These are phyloP conservation scores for Penicillium glabrum DNA, from an alignment of 2,329 filamentous ascomycete genomes.

Conservation along the genomic window DNA sequence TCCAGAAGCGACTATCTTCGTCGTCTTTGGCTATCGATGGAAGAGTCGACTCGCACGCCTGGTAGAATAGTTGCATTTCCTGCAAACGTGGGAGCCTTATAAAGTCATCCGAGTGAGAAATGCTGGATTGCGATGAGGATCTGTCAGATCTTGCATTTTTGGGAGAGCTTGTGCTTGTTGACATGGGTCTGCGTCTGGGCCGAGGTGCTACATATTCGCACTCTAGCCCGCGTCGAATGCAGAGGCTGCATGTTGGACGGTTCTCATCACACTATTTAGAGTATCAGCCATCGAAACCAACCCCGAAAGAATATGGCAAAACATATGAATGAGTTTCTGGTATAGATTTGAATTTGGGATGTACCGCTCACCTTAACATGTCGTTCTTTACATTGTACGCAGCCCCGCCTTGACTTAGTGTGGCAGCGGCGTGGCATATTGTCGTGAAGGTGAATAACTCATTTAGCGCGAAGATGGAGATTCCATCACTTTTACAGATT, in stretches of 20 bases:
- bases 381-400: conserved; percentile 12
- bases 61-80: conserved; percentile 9
- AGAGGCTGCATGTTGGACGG: conserved; percentile 10
- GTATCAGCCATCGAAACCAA: background rate
- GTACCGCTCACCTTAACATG: conserved; percentile 10
- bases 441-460: background rate
- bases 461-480: background rate
- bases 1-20: conserved; percentile 7
- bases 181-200: conserved; percentile 4
- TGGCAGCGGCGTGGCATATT: conserved; percentile 14
- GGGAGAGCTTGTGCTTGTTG: background rate
- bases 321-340: background rate
- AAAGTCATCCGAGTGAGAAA: background rate
- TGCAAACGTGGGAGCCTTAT: conserved; percentile 3
- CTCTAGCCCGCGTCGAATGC: conserved; percentile 5
- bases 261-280: conserved; percentile 7
- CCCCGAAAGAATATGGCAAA: background rate
- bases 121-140: conserved; percentile 1
- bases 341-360: background rate
- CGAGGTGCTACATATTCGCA: conserved; percentile 8
- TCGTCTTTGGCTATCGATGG: conserved; percentile 8
- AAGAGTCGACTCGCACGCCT: conserved; percentile 3
- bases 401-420: conserved; percentile 12
- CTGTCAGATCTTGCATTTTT: background rate
- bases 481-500: background rate